These are phyloP conservation scores for Adansonia digitata DNA, from an alignment of 345 rosid species.

Conservation along the genomic window DNA sequence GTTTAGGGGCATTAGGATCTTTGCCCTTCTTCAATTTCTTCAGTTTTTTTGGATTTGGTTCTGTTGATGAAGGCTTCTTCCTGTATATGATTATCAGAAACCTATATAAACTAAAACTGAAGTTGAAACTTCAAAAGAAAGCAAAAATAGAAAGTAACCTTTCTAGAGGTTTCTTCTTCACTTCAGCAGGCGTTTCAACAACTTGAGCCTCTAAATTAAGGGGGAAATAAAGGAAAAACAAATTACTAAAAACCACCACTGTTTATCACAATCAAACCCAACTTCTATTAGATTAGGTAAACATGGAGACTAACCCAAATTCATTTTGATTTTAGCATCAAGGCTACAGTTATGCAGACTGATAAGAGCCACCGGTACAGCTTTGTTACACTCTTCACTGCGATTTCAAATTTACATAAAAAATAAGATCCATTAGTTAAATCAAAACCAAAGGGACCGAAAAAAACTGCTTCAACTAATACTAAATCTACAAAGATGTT, in stretches of 20 bases:
- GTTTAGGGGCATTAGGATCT: constrained; percentile 50
- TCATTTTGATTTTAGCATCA: constrained; percentile 78
- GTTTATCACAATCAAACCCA: neutral
- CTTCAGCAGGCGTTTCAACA: constrained; percentile 57
- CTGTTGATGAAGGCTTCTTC: constrained; percentile 56
- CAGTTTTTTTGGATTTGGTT: constrained; percentile 64
- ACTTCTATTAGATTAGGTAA: neutral
- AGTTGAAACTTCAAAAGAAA: neutral
- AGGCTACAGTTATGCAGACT: constrained; percentile 77
- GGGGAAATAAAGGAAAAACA: neutral
- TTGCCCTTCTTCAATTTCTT: constrained; percentile 41
- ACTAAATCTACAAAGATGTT: neutral
- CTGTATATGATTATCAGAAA: constrained; percentile 17
- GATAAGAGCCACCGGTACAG: constrained; percentile 75
- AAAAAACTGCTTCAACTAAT: neutral
- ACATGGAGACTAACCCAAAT: constrained; percentile 37
- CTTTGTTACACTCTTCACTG: constrained; percentile 66
- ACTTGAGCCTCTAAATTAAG: constrained; percentile 60
- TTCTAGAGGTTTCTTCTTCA: constrained; percentile 60
- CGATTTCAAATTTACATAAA: constrained; percentile 2
- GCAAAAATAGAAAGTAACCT: constrained; percentile 28
- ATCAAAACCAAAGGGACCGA: neutral
- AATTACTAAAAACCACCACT: neutral
- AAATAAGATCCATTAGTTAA: neutral
- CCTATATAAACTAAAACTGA: neutral